These are phyloP conservation scores for Eremochloa ophiuroides DNA, from an alignment of 176 grass and related monocot genomes.

Conservation along the genomic window DNA sequence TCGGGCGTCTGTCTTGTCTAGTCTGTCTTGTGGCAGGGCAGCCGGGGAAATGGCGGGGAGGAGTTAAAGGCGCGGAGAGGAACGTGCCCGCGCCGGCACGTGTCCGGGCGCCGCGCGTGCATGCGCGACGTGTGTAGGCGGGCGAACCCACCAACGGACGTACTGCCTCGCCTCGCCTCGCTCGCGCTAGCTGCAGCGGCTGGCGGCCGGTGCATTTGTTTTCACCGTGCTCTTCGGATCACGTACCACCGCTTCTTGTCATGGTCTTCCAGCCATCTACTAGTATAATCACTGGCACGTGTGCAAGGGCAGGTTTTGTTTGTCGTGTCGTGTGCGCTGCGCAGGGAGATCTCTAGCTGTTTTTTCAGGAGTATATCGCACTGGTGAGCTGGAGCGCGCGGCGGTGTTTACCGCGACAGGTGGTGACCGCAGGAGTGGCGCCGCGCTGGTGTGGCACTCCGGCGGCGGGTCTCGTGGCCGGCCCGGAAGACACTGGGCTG, in stretches of 20 bases:
- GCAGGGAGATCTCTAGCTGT: neutral
- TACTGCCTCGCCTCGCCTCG: neutral
- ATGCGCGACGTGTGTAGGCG: conserved; percentile 35
- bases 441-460: neutral
- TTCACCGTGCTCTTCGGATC: conserved; percentile 15
- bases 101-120: conserved; percentile 27
- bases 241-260: neutral
- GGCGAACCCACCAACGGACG: neutral
- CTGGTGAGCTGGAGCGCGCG: neutral
- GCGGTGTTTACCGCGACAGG: neutral
- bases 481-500: too few species aligned
- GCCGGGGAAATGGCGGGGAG: conserved; percentile 6
- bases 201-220: neutral
- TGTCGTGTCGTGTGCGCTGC: neutral
- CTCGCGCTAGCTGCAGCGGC: neutral
- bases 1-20: neutral
- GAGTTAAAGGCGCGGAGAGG: conserved; percentile 36
- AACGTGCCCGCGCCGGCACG: conserved; percentile 28
- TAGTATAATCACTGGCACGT: neutral
- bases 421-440: neutral
- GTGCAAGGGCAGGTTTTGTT: neutral
- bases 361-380: neutral
- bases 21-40: neutral
- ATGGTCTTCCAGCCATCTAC: neutral
- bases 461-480: too few species aligned